phyloP scores from a whole-genome alignment of 805 yeast genomes.

The Metschnikowia bowlesiae region DNA sequence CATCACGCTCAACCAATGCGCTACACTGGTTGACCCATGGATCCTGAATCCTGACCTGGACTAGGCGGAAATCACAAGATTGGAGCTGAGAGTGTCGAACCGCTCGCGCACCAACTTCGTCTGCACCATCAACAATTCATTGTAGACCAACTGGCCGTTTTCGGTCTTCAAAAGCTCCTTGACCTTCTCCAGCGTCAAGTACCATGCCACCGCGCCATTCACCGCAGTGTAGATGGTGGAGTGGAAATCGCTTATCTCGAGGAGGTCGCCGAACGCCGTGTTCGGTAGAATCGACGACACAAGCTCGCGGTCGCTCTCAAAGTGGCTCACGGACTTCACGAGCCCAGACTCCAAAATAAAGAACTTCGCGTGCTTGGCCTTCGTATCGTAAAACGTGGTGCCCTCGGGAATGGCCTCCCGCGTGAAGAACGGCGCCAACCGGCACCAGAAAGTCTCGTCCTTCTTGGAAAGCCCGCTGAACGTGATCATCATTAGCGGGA shows the following conservation, averaged over 20 bases:
- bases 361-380: conserved; percentile 45
- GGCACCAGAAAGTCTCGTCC: conserved; percentile 57
- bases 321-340: conserved; percentile 33
- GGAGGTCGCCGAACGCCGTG: conserved; percentile 67
- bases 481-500: conserved; percentile 60
- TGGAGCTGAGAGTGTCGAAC: conserved; percentile 71
- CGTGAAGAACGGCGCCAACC: conserved; percentile 49
- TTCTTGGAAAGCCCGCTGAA: conserved; percentile 54
- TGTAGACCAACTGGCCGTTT: conserved; percentile 49
- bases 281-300: conserved; percentile 56
- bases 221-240: conserved; percentile 52
- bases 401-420: conserved; percentile 46
- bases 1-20: too few species aligned
- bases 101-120: conserved; percentile 64
- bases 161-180: conserved; percentile 40
- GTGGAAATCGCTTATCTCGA: conserved; percentile 31
- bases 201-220: conserved; percentile 65
- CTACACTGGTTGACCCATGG: too few species aligned
- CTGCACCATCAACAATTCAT: conserved; percentile 60
- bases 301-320: conserved; percentile 37
- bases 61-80: conserved; percentile 59
- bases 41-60: not conserved
- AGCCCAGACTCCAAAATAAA: conserved; percentile 51
- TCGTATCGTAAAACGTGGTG: conserved; percentile 43
- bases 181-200: conserved; percentile 46